Percentiles rank a stretch among this genome's conserved stretches.
These are phyloP conservation scores for Leucosporidium scottii DNA, from an alignment of 768 basidiomycete species.

Conservation along the genomic window DNA sequence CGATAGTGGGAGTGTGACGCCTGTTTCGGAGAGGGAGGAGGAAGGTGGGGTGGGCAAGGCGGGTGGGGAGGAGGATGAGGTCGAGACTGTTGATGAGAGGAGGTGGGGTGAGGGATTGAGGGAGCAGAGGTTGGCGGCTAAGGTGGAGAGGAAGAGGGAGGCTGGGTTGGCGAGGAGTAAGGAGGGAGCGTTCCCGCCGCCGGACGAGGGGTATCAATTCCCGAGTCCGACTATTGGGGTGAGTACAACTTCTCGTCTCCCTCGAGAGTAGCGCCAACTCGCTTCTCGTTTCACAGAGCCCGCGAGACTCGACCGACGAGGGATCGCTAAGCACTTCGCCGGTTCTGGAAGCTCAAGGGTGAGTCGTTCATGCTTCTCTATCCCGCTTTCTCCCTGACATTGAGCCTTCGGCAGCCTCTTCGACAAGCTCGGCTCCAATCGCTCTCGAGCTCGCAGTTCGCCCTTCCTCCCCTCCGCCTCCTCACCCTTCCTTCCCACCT, in stretches of 20 bases:
- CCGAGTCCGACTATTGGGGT: conserved; percentile 7
- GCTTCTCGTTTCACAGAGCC: neutral
- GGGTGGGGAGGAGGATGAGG: neutral
- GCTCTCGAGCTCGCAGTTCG: neutral
- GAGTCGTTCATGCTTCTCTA: too few relatives aligned
- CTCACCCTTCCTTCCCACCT: conserved; percentile 20
- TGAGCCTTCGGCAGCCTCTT: too few relatives aligned
- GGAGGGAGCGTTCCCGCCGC: conserved; percentile 19
- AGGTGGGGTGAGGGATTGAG: conserved; percentile 2
- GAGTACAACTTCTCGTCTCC: neutral
- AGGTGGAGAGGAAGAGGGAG: neutral
- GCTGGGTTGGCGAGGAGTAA: neutral
- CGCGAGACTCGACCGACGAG: neutral
- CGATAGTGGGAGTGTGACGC: conserved; percentile 1
- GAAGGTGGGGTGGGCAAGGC: conserved; percentile 1
- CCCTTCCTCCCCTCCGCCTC: neutral
- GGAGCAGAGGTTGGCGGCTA: neutral
- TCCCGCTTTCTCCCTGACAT: too few relatives aligned
- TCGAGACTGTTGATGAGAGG: neutral
- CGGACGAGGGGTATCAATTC: conserved; percentile 25
- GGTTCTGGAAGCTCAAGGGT: neutral
- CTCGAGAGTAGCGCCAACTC: neutral
- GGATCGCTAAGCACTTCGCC: neutral
- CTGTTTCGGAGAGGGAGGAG: neutral
- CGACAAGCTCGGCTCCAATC: too few relatives aligned